These are phyloP conservation scores for Quercus tomentella DNA, from an alignment of 331 rosid genomes.

Conservation along the genomic window DNA sequence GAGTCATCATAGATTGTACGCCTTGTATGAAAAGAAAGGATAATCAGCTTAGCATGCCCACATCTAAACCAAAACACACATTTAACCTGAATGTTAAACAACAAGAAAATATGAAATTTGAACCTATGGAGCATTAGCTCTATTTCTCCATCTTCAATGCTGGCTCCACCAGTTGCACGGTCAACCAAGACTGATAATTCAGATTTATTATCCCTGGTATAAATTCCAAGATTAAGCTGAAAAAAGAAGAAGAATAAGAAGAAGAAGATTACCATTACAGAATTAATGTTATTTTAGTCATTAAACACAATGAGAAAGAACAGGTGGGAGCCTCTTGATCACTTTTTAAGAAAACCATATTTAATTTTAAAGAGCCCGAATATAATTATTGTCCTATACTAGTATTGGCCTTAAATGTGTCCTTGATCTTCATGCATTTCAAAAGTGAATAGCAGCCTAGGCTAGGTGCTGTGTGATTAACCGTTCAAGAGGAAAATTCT, in stretches of 20 bases:
- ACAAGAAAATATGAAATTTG: background rate
- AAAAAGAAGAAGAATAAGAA: background rate
- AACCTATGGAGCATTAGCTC: conserved; percentile 96
- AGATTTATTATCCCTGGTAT: conserved; percentile 50
- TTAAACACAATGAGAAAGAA: background rate
- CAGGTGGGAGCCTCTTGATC: background rate
- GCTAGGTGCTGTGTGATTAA: too few species aligned
- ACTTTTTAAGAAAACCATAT: background rate
- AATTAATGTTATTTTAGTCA: background rate
- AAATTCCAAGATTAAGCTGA: conserved; percentile 90
- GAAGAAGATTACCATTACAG: background rate
- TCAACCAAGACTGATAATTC: conserved; percentile 88
- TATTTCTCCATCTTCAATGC: conserved; percentile 75
- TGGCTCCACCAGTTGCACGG: conserved; percentile 84
- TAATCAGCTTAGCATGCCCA: background rate
- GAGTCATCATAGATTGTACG: conserved; percentile 54
- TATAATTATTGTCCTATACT: background rate
- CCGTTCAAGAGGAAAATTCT: background rate
- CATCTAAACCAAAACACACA: background rate
- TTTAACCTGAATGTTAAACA: background rate
- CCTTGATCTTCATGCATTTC: background rate
- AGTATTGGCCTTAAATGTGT: background rate
- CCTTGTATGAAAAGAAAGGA: conserved; percentile 35
- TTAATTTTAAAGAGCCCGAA: background rate
- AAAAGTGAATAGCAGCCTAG: background rate